Conservation (phyloP, 305 asterid species). For the Rubia peregrina region DNA sequence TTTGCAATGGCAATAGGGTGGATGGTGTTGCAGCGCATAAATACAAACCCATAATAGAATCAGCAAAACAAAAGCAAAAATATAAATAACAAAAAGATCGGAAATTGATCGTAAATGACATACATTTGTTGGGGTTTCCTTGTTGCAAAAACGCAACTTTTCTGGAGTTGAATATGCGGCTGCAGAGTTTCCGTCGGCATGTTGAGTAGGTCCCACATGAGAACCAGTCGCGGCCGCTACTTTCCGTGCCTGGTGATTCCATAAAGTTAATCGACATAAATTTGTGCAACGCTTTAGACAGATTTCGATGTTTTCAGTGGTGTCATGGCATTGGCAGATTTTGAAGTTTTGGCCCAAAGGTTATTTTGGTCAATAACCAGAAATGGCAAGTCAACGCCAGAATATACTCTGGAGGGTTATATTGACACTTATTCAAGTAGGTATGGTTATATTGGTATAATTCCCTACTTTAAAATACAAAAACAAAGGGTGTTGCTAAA, state of each 20-base stretch:
- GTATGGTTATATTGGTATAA: no score
- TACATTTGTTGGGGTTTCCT: conserved; percentile 76
- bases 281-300: not conserved
- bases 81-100: not conserved
- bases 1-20: no score
- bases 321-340: not conserved
- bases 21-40: no score
- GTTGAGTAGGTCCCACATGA: conserved; percentile 89
- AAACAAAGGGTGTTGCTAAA: no score
- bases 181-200: conserved; percentile 59
- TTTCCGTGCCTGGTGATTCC: not conserved
- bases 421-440: no score
- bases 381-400: no score
- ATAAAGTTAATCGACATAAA: not conserved
- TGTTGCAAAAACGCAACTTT: conserved; percentile 61
- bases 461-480: no score
- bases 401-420: no score
- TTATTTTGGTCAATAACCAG: no score
- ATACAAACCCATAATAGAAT: not conserved
- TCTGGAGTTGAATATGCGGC: conserved; percentile 54
- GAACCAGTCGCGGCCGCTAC: conserved; percentile 29
- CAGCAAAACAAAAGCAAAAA: not conserved
- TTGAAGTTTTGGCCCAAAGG: not conserved
- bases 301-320: not conserved
- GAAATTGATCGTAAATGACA: not conserved